A percentile compares a stretch with the other conserved stretches of the same genome.
These are phyloP conservation scores for Monosporozyma unispora DNA, from an alignment of 805 yeast genomes.

Conservation along the genomic window DNA sequence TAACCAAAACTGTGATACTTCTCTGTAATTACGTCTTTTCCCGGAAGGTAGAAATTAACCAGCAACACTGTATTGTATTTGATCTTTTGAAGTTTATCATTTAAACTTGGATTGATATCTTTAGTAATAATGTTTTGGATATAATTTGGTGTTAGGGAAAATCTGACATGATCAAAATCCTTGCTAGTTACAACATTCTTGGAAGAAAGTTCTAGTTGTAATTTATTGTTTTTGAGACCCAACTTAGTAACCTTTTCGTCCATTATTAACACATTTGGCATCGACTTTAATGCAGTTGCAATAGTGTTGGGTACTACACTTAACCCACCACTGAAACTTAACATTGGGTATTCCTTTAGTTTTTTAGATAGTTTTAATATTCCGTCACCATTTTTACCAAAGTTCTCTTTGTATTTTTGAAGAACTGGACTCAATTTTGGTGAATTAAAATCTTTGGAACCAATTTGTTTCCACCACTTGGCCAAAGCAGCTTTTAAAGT, in stretches of 20 bases:
- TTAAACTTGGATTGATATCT: constrained; percentile 10
- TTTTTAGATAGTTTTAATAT: constrained; percentile 30
- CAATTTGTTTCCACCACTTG: constrained; percentile 19
- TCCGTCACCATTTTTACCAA: constrained; percentile 33
- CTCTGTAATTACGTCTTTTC: constrained; percentile 31
- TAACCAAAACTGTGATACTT: constrained; percentile 73
- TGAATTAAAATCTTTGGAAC: neutral
- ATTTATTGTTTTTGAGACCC: neutral
- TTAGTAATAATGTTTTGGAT: constrained; percentile 30
- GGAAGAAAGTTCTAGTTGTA: neutral
- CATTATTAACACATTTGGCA: constrained; percentile 29
- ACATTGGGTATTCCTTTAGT: constrained; percentile 51
- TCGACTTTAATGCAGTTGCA: constrained; percentile 29
- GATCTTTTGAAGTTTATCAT: constrained; percentile 18
- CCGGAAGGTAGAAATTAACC: constrained; percentile 57
- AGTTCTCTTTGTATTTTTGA: constrained; percentile 31
- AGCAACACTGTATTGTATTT: constrained; percentile 46
- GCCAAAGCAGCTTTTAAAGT: constrained; percentile 38
- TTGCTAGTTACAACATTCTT: neutral
- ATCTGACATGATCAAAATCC: constrained; percentile 47
- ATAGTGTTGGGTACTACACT: constrained; percentile 42
- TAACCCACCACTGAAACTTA: constrained; percentile 49
- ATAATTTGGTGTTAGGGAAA: constrained; percentile 43
- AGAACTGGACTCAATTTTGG: neutral
- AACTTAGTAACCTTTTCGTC: constrained; percentile 9